Base-by-base conservation (phyloP, 495 filamentous ascomycete species). In the Pyrenula massariospora region DNA sequence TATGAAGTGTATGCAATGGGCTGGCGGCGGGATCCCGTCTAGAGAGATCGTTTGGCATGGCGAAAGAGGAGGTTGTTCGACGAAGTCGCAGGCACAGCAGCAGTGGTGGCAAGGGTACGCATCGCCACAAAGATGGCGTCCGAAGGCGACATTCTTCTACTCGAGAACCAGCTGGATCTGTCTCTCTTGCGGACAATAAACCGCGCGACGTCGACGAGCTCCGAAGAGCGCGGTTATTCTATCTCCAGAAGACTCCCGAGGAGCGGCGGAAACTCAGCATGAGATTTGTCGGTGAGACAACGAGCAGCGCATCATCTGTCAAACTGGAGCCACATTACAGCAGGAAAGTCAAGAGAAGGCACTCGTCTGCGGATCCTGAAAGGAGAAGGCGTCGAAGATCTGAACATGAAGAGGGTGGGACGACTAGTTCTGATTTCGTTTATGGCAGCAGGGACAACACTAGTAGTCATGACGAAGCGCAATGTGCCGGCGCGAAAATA, bases 331-430 rank as follows among this genome's bases (percentile, higher is more conserved):
- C 52, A 21, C 53, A 31, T 24, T 50, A 60, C 12, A 56, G 31
- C 20, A 25, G 52, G 15, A 49, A 22, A n/a, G 51, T 57, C 23
- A 50, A 50, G 12, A 55, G 54, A 24, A 31, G 48, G 47, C 54
- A 54, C 19, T 49, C 50, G 52, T 54, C 22, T 12, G 25, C 19
- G 12, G 48, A 53, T 36, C 36, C 60, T 23, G 55, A 55, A 47
- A 50, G 52, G 20, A 60, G 54, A 22, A 54, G 48, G 20, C 60
- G 55, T 10, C 57, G 52, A 3, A 62, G 51, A 53, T 3, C 48
- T 2, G 57, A 48, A 22, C 25, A 48, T 2, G 22, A 54, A 20
- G 50, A 56, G 2, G 49, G 36, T 22, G 55, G 54, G 5, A 36
- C 19, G 10, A 56, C 49, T 12, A 20, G 5, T 12, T 42, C 22